These are phyloP conservation scores for Ophiocordyceps camponoti-floridani DNA, from an alignment of 2,329 filamentous ascomycete genomes.

Conservation along the genomic window DNA sequence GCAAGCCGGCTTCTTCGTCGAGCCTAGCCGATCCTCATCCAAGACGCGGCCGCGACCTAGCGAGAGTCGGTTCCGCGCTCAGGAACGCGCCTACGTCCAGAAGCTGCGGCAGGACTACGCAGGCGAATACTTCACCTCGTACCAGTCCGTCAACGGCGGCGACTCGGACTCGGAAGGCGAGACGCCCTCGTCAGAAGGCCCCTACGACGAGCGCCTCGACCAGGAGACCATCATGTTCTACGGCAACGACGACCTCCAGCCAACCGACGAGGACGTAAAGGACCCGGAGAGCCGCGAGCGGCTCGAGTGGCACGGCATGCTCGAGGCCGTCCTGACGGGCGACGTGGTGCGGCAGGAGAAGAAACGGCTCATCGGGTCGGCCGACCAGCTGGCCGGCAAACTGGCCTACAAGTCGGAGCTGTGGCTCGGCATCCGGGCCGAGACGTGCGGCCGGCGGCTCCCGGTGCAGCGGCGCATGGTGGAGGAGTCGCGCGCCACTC, in stretches of 20 bases:
- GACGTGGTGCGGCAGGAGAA: conserved; percentile 98
- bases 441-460: conserved; percentile 65
- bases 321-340: conserved; percentile 85
- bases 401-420: conserved; percentile 60
- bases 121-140: conserved; percentile 54
- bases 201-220: conserved; percentile 75
- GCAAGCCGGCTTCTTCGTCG: conserved; percentile 16
- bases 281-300: conserved; percentile 78
- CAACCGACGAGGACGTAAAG: conserved; percentile 75
- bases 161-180: conserved; percentile 85
- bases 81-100: conserved; percentile 91
- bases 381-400: conserved; percentile 36
- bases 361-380: conserved; percentile 73
- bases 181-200: conserved; percentile 68
- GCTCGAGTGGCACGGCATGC: conserved; percentile 95
- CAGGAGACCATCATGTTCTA: conserved; percentile 88
- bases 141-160: conserved; percentile 40
- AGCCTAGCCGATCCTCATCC: conserved; percentile 30
- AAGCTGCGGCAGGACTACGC: conserved; percentile 60
- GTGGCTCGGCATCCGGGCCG: conserved; percentile 78
- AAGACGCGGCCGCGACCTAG: conserved; percentile 30
- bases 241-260: conserved; percentile 74
- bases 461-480: conserved; percentile 74
- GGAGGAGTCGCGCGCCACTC: conserved; percentile 59
- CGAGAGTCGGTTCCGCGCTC: conserved; percentile 28